A percentile compares a stretch with the other conserved stretches of the same genome.
These are phyloP conservation scores for Croton setiger DNA, from an alignment of 441 rosid genomes.

Conservation along the genomic window DNA sequence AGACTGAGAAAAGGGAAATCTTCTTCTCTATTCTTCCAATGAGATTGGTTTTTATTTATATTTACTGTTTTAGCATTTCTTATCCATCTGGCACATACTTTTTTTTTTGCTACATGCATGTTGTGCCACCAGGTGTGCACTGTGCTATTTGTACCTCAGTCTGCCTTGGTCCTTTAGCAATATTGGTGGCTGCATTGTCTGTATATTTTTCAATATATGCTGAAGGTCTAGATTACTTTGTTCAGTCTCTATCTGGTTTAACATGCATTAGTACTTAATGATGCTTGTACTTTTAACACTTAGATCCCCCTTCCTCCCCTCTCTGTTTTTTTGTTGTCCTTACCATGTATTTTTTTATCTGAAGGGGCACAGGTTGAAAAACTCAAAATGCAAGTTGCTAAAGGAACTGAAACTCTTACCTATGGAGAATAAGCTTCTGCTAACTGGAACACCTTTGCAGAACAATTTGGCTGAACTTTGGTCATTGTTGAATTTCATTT, in stretches of 20 bases:
- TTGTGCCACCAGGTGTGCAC: too few species aligned
- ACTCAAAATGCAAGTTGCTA: conserved; percentile 73
- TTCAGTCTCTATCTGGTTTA: neutral
- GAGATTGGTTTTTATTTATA: too few species aligned
- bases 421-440: conserved; percentile 77
- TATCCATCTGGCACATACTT: too few species aligned
- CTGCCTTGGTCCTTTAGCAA: too few species aligned
- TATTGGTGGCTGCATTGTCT: neutral
- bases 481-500: conserved; percentile 87
- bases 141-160: too few species aligned
- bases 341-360: conserved; percentile 16
- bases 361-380: conserved; percentile 96
- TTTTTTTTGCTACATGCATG: too few species aligned
- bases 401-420: conserved; percentile 53
- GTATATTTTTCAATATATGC: neutral
- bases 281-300: neutral
- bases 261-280: neutral
- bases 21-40: too few species aligned
- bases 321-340: conserved; percentile 7
- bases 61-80: too few species aligned
- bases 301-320: neutral
- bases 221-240: neutral
- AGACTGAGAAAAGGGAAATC: too few species aligned
- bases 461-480: conserved; percentile 96
- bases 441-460: conserved; percentile 97